Base-by-base conservation (phyloP, 306 rosid species). In the Senna siamea region DNA sequence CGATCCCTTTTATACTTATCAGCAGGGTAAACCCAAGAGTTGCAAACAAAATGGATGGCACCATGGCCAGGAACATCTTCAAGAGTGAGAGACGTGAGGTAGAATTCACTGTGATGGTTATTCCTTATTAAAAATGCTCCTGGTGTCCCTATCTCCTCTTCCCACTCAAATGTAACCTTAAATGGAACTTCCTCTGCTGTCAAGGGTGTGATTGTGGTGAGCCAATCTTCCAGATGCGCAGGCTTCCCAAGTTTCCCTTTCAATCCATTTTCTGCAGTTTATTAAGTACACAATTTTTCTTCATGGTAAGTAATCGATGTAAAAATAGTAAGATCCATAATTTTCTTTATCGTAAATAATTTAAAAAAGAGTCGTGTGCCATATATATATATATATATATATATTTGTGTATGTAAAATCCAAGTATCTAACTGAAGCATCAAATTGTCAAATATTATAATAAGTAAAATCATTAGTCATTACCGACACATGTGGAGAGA, bases 1-100 rank as follows among this genome's bases (percentile, higher is more conserved):
- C 97, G 90, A 47, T 86, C 89, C 12, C 58, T 89, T 26, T 81
- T 11, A 73, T 90, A 89, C 72, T 84, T 81, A 0, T 78, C 55
- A 4, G 87, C 64, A 59, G 93, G 93, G 79, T 89, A 93, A 19
- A 93, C 87, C 97, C 98, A 93, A 9, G 98, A 93, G 85, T 89
- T 90, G 87, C 98, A 93, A 2, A 78, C 85, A 35, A 90, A 93
- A 78, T 87, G 96, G 53, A 90, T 68, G 22, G 2, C 56, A 18
- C 93, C 97, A 67, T 82, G 82, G 55, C 86, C 87, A 0, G 97
- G 98, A 57, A 90, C 88, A 73, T 83, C 55, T 56, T 87, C 86
- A 8, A 93, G 91, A 2, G 95, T 89, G 46, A 93, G 78, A 28
- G 76, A 79, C 82, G 71, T 85, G 3, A 93, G 75, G 72, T 82